A percentile compares a stretch with the other conserved stretches of the same genome.
Conservation (phyloP, 73 alveolate species). For the Tetrahymena borealis region DNA sequence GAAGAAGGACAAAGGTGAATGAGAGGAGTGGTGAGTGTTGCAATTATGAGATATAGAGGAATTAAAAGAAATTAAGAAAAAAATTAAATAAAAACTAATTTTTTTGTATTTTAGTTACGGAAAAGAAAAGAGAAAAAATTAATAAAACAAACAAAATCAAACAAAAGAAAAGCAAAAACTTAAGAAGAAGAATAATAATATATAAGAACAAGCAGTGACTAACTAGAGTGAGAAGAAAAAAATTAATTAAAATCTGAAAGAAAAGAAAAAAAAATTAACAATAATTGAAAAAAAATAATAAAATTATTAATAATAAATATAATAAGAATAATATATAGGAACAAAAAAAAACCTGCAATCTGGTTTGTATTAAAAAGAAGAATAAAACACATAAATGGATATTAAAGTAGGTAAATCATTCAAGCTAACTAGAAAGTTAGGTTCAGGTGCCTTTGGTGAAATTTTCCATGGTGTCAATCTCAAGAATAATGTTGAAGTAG, state of each 20-base stretch:
- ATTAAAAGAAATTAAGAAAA: too few species aligned
- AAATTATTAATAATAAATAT: neutral
- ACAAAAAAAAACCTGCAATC: neutral
- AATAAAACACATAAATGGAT: constrained; percentile 26
- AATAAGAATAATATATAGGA: neutral
- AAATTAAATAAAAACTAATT: too few species aligned
- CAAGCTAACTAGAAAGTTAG: constrained; percentile 42
- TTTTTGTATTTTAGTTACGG: too few species aligned
- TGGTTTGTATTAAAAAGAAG: neutral
- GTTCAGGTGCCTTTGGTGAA: constrained; percentile 55
- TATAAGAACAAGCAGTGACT: neutral
- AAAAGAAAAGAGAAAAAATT: too few species aligned
- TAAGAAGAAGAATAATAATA: neutral
- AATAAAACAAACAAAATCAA: neutral
- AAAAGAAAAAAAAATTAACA: neutral
- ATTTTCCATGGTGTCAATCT: constrained; percentile 45
- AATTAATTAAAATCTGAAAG: neutral
- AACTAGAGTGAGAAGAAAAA: neutral
- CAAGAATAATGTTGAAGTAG: constrained; percentile 44
- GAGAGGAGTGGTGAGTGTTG: too few species aligned
- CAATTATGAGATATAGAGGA: too few species aligned
- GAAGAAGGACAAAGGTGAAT: too few species aligned
- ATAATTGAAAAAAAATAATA: neutral
- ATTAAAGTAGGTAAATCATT: constrained; percentile 40
- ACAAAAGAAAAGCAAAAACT: neutral